These are phyloP conservation scores for Phaeosphaeria sp. DNA, from an alignment of 2,329 filamentous ascomycete species.

Conservation along the genomic window DNA sequence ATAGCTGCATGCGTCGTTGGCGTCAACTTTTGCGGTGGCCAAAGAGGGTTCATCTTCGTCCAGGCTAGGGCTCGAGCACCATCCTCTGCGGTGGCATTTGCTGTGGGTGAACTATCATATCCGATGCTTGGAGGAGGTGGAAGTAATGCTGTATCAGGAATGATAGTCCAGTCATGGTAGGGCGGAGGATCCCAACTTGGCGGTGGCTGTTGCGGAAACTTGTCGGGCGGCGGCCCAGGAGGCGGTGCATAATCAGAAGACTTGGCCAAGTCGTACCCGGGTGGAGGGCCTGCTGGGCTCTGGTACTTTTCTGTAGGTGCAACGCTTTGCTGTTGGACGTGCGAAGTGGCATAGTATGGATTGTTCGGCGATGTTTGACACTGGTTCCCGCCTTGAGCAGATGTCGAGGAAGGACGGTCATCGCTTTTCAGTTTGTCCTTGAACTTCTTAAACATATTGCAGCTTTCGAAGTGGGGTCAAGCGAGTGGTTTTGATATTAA, in stretches of 20 bases:
- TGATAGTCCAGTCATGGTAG: conserved; percentile 75
- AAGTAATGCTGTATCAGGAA: conserved; percentile 75
- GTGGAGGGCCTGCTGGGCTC: conserved; percentile 40
- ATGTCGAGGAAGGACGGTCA: conserved; percentile 23
- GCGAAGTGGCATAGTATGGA: conserved; percentile 25
- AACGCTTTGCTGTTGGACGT: conserved; percentile 21
- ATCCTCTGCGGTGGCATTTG: conserved; percentile 71
- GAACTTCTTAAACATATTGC: conserved; percentile 43
- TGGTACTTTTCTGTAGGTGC: conserved; percentile 34
- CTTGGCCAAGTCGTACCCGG: conserved; percentile 20
- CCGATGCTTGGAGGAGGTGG: conserved; percentile 74
- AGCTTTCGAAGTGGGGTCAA: background rate
- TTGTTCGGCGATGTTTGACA: conserved; percentile 36
- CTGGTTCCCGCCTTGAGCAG: conserved; percentile 23
- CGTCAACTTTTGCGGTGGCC: conserved; percentile 59
- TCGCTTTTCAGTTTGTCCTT: conserved; percentile 44
- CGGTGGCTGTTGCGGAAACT: conserved; percentile 39
- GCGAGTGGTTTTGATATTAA: background rate
- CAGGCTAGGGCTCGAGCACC: conserved; percentile 70
- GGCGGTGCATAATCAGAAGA: conserved; percentile 28
- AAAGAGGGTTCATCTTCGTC: conserved; percentile 68
- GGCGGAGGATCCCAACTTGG: conserved; percentile 57
- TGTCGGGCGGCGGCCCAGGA: conserved; percentile 29
- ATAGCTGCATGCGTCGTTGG: conserved; percentile 57
- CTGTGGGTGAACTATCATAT: conserved; percentile 69